These are phyloP conservation scores for Ophiostoma triangulosporum DNA, from an alignment of 2,329 filamentous ascomycete genomes.

Conservation along the genomic window DNA sequence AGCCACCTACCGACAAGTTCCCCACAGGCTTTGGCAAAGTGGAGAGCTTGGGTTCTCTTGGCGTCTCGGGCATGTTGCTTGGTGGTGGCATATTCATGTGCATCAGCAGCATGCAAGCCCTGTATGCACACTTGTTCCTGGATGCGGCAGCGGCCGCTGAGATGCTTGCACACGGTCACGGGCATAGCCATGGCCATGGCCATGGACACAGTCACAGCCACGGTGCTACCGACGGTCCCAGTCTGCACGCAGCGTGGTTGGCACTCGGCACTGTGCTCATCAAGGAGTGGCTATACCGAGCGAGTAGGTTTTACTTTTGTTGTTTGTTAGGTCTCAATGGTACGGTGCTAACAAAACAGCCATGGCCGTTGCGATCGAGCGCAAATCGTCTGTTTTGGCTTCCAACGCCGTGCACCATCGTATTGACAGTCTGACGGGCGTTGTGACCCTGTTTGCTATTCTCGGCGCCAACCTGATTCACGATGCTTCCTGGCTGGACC, in stretches of 20 bases:
- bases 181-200: slow-evolving; percentile 46
- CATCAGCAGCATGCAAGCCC: slow-evolving; percentile 54
- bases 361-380: slow-evolving; percentile 88
- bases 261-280: slow-evolving; percentile 78
- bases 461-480: slow-evolving; percentile 76
- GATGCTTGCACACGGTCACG: slow-evolving; percentile 41
- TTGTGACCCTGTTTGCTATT: slow-evolving; percentile 83
- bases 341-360: slow-evolving; percentile 35
- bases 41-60: slow-evolving; percentile 87
- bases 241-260: slow-evolving; percentile 89
- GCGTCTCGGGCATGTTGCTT: slow-evolving; percentile 82
- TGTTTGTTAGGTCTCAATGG: background rate
- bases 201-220: too few relatives aligned
- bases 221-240: slow-evolving; percentile 42
- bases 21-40: slow-evolving; percentile 92
- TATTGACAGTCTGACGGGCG: slow-evolving; percentile 86
- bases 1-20: slow-evolving; percentile 69
- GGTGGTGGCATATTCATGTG: slow-evolving; percentile 89
- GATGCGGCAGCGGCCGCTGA: slow-evolving; percentile 43
- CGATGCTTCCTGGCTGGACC: slow-evolving; percentile 84
- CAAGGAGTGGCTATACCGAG: slow-evolving; percentile 95
- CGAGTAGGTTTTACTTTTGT: slow-evolving; percentile 54
- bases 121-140: slow-evolving; percentile 61
- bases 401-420: slow-evolving; percentile 96
- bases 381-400: slow-evolving; percentile 88